Percentiles rank a stretch among this genome's conserved stretches.
Evolutionary conservation across 352 stramenopile species (phyloP).

Genomic region (Globisporangium megalacanthum): DNA sequence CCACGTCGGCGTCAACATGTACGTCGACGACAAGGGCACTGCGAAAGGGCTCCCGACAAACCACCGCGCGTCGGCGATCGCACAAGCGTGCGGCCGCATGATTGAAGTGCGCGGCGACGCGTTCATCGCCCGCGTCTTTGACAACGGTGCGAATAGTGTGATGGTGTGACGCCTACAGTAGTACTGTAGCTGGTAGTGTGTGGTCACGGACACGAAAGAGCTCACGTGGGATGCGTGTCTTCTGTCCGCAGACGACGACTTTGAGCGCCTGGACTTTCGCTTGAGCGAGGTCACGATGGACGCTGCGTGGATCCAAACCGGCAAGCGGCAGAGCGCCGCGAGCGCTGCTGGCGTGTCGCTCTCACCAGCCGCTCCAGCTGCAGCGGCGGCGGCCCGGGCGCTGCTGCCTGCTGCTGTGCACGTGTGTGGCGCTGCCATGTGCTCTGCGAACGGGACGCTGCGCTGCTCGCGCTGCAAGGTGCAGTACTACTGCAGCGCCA

Average conservation of each 20-base stretch:
- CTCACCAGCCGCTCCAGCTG: conserved; percentile 18
- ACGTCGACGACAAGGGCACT: conserved; percentile 88
- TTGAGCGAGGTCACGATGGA: conserved; percentile 56
- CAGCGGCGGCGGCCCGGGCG: conserved; percentile 20
- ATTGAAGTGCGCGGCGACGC: conserved; percentile 83
- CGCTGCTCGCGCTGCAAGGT: conserved; percentile 80
- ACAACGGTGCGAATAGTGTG: conserved; percentile 54
- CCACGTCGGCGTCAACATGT: conserved; percentile 85
- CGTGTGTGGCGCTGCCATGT: conserved; percentile 61
- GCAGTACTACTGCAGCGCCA: conserved; percentile 81
- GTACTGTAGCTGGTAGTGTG: not conserved
- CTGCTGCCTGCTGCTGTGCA: conserved; percentile 31
- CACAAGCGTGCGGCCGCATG: conserved; percentile 75
- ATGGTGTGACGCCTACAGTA: not conserved
- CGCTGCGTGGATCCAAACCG: conserved; percentile 63
- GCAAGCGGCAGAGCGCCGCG: conserved; percentile 40
- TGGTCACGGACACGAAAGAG: not conserved
- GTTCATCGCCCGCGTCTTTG: conserved; percentile 84
- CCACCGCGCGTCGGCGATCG: conserved; percentile 70
- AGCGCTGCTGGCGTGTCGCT: conserved; percentile 22
- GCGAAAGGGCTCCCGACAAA: conserved; percentile 80
- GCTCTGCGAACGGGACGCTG: conserved; percentile 62
- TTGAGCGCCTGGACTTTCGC: conserved; percentile 78
- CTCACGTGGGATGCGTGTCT: not conserved
- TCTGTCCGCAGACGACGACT: conserved; percentile 57